Evolutionary conservation across 2,329 filamentous ascomycete species (phyloP).

Genomic region (Purpureocillium takamizusanense): DNA sequence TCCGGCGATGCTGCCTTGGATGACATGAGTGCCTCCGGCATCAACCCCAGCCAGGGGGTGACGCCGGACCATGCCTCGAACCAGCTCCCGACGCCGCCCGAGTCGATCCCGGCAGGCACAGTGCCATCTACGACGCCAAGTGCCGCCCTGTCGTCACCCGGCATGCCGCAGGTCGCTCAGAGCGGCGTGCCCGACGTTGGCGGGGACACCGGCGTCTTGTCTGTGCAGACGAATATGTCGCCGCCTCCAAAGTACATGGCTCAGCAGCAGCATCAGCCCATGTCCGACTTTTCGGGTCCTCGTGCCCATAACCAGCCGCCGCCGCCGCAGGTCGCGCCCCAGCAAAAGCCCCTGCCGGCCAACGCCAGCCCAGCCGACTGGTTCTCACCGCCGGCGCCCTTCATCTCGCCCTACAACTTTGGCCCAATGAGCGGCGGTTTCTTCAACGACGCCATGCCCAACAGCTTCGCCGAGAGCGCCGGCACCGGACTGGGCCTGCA

Average conservation of each 20-base stretch:
- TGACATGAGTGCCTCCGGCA: conserved; percentile 23
- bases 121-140: conserved; percentile 20
- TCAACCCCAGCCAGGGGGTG: conserved; percentile 17
- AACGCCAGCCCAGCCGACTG: conserved; percentile 36
- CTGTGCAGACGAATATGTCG: conserved; percentile 20
- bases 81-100: conserved; percentile 34
- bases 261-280: conserved; percentile 4
- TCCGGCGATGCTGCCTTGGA: conserved; percentile 22
- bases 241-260: conserved; percentile 17
- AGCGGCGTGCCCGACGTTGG: conserved; percentile 19
- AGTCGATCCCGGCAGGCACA: conserved; percentile 25
- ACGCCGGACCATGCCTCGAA: conserved; percentile 19
- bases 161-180: conserved; percentile 19
- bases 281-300: conserved; percentile 14
- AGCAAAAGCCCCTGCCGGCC: conserved; percentile 34
- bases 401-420: conserved; percentile 44
- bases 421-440: conserved; percentile 29
- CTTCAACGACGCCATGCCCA: conserved; percentile 28
- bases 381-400: conserved; percentile 43
- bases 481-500: conserved; percentile 22
- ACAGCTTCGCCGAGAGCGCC: conserved; percentile 19
- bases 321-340: conserved; percentile 27
- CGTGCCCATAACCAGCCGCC: conserved; percentile 8
- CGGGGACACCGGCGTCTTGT: conserved; percentile 12
- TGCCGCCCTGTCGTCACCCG: conserved; percentile 28